A percentile compares a stretch with the other conserved stretches of the same genome.
These are phyloP conservation scores for Dryadomyces sulphureus DNA, from an alignment of 2,329 filamentous ascomycete species.

Conservation along the genomic window DNA sequence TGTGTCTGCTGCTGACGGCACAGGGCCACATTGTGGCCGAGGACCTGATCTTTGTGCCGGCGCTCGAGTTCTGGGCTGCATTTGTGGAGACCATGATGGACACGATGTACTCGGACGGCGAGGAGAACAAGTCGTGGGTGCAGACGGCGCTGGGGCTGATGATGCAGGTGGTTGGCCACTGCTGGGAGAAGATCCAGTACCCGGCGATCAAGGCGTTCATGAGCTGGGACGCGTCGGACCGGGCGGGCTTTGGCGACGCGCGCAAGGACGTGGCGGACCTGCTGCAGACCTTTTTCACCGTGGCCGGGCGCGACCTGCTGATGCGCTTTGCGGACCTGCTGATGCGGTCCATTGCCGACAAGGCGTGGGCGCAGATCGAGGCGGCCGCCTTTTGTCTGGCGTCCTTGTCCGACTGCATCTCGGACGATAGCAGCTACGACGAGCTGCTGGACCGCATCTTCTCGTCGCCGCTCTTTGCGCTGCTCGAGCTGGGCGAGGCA, in stretches of 20 bases:
- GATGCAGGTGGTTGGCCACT: slow-evolving; percentile 48
- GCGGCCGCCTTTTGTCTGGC: slow-evolving; percentile 49
- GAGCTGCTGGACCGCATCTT: slow-evolving; percentile 47
- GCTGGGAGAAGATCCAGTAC: slow-evolving; percentile 56
- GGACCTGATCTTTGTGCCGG: slow-evolving; percentile 58
- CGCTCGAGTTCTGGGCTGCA: slow-evolving; percentile 69
- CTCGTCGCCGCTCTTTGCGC: slow-evolving; percentile 37
- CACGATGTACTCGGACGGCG: slow-evolving; percentile 32
- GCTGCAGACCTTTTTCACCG: slow-evolving; percentile 53
- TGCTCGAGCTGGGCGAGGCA: slow-evolving; percentile 33
- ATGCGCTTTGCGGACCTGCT: slow-evolving; percentile 41
- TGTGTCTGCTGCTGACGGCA: slow-evolving; percentile 51
- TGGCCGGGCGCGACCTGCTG: slow-evolving; percentile 41
- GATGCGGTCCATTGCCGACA: slow-evolving; percentile 30
- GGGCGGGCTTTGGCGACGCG: slow-evolving; percentile 54
- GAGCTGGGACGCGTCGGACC: slow-evolving; percentile 56
- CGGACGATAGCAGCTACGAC: slow-evolving; percentile 43
- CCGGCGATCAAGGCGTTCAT: slow-evolving; percentile 41
- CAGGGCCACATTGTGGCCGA: slow-evolving; percentile 55
- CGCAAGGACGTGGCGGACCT: slow-evolving; percentile 69
- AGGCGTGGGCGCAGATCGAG: slow-evolving; percentile 45
- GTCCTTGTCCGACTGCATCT: slow-evolving; percentile 49
- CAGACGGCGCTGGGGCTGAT: slow-evolving; percentile 41
- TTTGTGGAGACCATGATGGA: slow-evolving; percentile 57
- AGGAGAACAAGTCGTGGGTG: slow-evolving; percentile 35